These are phyloP conservation scores for Rhododendron kiyosumense DNA, from an alignment of 148 eudicot species.

Conservation along the genomic window DNA sequence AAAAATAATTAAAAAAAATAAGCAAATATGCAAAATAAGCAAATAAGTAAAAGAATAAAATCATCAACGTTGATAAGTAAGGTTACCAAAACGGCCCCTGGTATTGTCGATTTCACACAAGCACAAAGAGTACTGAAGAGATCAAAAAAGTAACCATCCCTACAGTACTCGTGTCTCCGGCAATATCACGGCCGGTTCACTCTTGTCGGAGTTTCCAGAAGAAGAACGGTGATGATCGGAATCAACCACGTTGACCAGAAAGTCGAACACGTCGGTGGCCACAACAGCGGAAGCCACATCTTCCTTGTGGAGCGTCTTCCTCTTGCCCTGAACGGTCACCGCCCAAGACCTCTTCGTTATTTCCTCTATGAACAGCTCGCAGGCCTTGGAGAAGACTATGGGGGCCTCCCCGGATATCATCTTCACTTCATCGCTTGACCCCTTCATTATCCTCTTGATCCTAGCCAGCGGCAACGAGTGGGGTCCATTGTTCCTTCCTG, in stretches of 20 bases:
- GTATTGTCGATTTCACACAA: neutral
- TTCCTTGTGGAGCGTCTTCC: constrained; percentile 39
- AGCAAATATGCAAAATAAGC: too few relatives aligned
- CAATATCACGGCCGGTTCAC: neutral
- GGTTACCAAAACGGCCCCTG: too few relatives aligned
- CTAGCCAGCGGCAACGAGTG: constrained; percentile 47
- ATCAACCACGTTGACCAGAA: constrained; percentile 30
- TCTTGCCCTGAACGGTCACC: constrained; percentile 32
- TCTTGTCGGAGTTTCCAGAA: neutral
- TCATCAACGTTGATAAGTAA: too few relatives aligned
- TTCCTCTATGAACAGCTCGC: constrained; percentile 45
- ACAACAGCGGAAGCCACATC: constrained; percentile 47
- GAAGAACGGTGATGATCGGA: neutral
- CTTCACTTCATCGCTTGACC: constrained; percentile 39
- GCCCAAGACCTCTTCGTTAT: constrained; percentile 34
- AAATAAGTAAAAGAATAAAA: too few relatives aligned
- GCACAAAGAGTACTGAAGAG: neutral
- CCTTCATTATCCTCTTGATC: constrained; percentile 58
- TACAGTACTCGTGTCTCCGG: neutral
- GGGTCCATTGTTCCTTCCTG: constrained; percentile 26
- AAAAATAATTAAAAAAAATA: too few relatives aligned
- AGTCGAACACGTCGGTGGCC: constrained; percentile 41
- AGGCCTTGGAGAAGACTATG: constrained; percentile 40
- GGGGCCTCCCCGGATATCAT: constrained; percentile 60
- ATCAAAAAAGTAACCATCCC: neutral